Evolutionary conservation across 2,329 filamentous ascomycete genomes (phyloP).

Genomic region (Colletotrichum chlorophyti): DNA sequence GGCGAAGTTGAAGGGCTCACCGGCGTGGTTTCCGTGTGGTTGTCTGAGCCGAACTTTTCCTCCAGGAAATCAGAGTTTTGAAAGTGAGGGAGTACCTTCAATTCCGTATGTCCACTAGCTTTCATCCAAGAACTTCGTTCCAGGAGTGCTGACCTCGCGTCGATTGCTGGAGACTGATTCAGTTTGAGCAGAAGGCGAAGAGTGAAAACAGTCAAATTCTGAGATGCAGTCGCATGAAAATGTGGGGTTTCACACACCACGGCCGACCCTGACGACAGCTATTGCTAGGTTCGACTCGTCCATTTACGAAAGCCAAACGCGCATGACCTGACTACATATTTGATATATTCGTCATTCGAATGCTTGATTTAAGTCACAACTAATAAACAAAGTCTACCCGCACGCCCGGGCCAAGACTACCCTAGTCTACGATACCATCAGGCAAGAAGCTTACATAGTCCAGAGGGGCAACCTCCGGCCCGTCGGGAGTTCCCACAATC

Average conservation of each 20-base stretch:
- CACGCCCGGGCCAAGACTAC: not conserved
- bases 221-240: not conserved
- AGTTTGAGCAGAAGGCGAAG: not conserved
- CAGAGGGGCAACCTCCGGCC: constrained; percentile 68
- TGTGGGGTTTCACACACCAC: constrained; percentile 12
- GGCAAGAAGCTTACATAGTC: constrained; percentile 73
- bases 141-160: no score
- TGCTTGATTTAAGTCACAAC: not conserved
- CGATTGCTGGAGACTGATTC: no score
- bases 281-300: no score
- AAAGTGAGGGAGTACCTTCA: no score
- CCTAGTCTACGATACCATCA: constrained; percentile 44
- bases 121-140: no score
- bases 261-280: not conserved
- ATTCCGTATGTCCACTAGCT: no score
- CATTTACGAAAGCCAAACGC: no score
- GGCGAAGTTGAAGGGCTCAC: no score
- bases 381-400: not conserved
- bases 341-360: not conserved
- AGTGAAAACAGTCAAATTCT: not conserved
- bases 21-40: no score
- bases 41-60: no score
- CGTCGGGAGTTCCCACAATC: constrained; percentile 64
- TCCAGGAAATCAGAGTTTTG: no score
- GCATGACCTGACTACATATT: no score